Evolutionary conservation across 768 basidiomycete species (phyloP).

Genomic region (Psilocybe azurescens): DNA sequence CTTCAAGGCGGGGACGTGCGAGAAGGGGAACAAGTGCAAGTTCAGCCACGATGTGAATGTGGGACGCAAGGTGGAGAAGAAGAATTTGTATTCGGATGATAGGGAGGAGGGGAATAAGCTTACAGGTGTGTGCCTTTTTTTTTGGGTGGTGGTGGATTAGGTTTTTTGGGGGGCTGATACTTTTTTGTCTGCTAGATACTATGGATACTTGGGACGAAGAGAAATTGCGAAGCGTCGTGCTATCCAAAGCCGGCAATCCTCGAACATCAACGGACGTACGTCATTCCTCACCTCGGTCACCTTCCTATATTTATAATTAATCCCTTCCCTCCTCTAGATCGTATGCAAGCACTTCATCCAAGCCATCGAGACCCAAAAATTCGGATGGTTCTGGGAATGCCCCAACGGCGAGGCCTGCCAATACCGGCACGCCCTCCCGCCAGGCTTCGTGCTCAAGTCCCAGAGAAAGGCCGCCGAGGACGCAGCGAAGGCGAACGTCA

Average conservation of each 20-base stretch:
- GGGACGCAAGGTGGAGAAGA: slow-evolving; percentile 93
- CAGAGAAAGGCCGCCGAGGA: slow-evolving; percentile 93
- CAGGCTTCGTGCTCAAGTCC: slow-evolving; percentile 94
- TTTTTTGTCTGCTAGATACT: slow-evolving; percentile 62
- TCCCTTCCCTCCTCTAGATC: slow-evolving; percentile 56
- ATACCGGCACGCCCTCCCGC: slow-evolving; percentile 94
- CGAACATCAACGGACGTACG: slow-evolving; percentile 89
- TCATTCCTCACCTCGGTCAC: slow-evolving; percentile 9
- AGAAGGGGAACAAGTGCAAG: slow-evolving; percentile 96
- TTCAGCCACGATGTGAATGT: slow-evolving; percentile 94
- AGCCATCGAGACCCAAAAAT: slow-evolving; percentile 93
- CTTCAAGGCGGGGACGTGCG: slow-evolving; percentile 91
- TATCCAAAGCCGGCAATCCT: slow-evolving; percentile 89
- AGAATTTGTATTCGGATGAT: slow-evolving; percentile 89
- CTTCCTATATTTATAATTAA: background rate
- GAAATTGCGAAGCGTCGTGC: slow-evolving; percentile 87
- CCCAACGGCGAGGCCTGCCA: slow-evolving; percentile 89
- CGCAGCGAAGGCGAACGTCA: slow-evolving; percentile 85
- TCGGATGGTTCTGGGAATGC: slow-evolving; percentile 97
- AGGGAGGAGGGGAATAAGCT: slow-evolving; percentile 87
- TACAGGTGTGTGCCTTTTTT: slow-evolving; percentile 52
- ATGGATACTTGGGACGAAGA: slow-evolving; percentile 99
- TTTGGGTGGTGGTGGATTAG: background rate
- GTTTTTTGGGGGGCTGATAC: background rate
- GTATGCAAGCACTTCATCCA: slow-evolving; percentile 98